Evolutionary conservation across 2,329 filamentous ascomycete species (phyloP).

Genomic region (Beauveria varroae): DNA sequence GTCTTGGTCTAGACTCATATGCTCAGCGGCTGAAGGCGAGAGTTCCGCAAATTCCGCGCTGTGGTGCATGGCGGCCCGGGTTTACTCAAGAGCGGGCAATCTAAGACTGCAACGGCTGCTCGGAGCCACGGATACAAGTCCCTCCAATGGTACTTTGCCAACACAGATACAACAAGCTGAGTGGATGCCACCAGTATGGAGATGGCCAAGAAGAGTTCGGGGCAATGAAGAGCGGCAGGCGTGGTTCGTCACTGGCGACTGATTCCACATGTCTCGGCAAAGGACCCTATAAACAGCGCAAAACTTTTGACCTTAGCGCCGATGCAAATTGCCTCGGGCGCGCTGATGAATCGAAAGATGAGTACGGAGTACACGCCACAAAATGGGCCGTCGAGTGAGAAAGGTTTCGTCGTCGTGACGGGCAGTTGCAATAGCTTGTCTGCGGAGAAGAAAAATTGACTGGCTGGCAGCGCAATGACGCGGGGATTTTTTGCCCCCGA

Average conservation of each 20-base stretch:
- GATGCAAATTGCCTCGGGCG: not conserved
- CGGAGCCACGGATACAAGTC: not conserved
- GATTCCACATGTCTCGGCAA: not conserved
- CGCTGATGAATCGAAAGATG: not conserved
- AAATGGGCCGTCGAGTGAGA: not conserved
- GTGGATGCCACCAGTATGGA: slow-evolving; percentile 3
- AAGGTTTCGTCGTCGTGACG: not conserved
- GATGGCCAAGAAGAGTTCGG: slow-evolving; percentile 3
- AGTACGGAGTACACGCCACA: not conserved
- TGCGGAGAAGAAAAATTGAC: not conserved
- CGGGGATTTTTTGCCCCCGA: not conserved
- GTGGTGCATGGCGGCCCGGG: not conserved
- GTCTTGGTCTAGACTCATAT: slow-evolving; percentile 31
- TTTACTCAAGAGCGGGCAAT: not conserved
- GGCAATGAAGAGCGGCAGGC: slow-evolving; percentile 16
- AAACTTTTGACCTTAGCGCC: not conserved
- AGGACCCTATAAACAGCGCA: not conserved
- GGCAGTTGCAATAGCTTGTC: not conserved
- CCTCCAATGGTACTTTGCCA: not conserved
- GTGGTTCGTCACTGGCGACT: not conserved
- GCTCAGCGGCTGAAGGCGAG: slow-evolving; percentile 21
- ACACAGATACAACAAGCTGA: not conserved
- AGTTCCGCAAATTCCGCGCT: slow-evolving; percentile 12
- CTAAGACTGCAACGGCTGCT: not conserved
- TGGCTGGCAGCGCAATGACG: not conserved